Evolutionary conservation across 805 yeast genomes (phyloP).

Genomic region (Candida nonsorbophila): DNA sequence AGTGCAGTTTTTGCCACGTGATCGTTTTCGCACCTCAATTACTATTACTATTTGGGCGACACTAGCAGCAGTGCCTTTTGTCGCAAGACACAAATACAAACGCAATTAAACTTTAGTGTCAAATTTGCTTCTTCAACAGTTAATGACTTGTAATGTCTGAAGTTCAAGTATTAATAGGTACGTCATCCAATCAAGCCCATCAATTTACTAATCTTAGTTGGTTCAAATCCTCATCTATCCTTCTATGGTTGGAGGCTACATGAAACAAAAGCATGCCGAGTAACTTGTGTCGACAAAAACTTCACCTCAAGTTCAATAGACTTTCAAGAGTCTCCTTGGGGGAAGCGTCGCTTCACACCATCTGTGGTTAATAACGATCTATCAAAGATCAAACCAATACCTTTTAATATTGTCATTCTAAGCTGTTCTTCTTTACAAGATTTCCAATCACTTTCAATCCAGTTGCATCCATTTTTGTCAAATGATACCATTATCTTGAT

Average conservation of each 20-base stretch:
- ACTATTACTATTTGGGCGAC: no score
- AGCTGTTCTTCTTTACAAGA: conserved; percentile 33
- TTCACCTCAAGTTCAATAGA: conserved; percentile 12
- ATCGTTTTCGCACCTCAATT: no score
- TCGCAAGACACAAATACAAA: conserved; percentile 2
- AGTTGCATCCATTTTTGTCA: conserved; percentile 18
- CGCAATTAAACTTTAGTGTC: conserved; percentile 3
- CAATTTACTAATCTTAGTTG: conserved; percentile 26
- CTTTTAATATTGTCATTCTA: conserved; percentile 30
- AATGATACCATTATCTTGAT: conserved; percentile 50
- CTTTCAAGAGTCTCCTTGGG: conserved; percentile 9
- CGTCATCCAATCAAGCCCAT: conserved; percentile 4
- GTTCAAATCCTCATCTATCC: conserved; percentile 52
- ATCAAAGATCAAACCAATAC: conserved; percentile 1
- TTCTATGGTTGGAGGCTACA: conserved; percentile 57
- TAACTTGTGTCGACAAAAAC: conserved; percentile 33
- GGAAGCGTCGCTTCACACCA: conserved; percentile 3
- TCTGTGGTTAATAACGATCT: conserved; percentile 1
- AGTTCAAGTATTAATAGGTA: conserved; percentile 16
- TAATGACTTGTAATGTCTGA: conserved; percentile 9
- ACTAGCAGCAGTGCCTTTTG: conserved; percentile 2
- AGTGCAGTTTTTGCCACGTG: no score
- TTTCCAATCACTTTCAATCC: conserved; percentile 27
- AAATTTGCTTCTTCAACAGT: background rate
- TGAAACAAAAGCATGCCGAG: conserved; percentile 31